Conservation (phyloP, 495 filamentous ascomycete genomes). For the Ramalina intermedia region DNA sequence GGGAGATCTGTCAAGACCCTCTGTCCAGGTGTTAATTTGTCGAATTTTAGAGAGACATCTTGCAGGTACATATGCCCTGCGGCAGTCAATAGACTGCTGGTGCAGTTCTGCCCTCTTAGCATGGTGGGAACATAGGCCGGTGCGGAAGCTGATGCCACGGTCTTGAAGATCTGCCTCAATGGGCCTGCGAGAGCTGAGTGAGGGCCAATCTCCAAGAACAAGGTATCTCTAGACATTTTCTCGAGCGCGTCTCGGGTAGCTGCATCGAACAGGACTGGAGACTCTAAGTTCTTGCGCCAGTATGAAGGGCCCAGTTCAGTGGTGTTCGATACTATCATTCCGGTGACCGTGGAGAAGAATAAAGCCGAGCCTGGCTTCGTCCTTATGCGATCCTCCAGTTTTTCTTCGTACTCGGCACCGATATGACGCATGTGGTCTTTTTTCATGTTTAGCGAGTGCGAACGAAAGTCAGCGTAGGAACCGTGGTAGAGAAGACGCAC, state of each 20-base stretch:
- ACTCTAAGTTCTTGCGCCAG: slow-evolving; percentile 22
- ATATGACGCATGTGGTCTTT: not conserved
- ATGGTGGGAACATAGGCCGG: slow-evolving; percentile 23
- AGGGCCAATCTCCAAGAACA: slow-evolving; percentile 28
- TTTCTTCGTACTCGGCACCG: not conserved
- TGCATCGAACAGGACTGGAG: slow-evolving; percentile 19
- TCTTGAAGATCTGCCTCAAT: not conserved
- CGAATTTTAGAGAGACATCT: slow-evolving; percentile 20
- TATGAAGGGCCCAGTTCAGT: slow-evolving; percentile 13
- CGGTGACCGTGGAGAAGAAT: not conserved
- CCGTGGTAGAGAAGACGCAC: slow-evolving; percentile 6
- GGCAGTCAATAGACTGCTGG: slow-evolving; percentile 18
- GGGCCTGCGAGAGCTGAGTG: slow-evolving; percentile 20
- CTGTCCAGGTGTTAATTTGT: slow-evolving; percentile 12
- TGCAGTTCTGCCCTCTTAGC: slow-evolving; percentile 21
- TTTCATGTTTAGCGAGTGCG: not conserved
- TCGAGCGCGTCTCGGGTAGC: slow-evolving; percentile 12
- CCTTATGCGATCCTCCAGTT: not conserved
- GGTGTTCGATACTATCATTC: slow-evolving; percentile 6
- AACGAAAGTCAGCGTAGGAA: not conserved
- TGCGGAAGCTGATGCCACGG: slow-evolving; percentile 6
- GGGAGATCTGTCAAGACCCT: slow-evolving; percentile 18
- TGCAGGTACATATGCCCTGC: slow-evolving; percentile 26
- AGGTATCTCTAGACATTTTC: not conserved
- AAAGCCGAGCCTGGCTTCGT: not conserved